These are phyloP conservation scores for Tulasnella sp. DNA, from an alignment of 768 basidiomycete species.

Conservation along the genomic window DNA sequence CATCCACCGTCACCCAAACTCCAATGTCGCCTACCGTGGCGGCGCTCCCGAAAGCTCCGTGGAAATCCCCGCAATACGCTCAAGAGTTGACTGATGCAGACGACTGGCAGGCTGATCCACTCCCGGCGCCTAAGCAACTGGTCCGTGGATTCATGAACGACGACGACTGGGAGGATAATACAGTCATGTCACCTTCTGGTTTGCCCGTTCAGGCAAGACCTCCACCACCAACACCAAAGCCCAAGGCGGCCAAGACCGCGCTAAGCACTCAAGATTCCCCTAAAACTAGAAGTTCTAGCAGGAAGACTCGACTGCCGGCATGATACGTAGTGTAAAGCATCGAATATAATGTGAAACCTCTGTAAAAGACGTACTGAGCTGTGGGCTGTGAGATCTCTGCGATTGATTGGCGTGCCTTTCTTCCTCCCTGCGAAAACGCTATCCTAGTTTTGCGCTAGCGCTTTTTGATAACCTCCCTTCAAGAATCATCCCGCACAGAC, in stretches of 20 bases:
- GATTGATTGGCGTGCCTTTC: no score
- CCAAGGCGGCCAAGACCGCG: background rate
- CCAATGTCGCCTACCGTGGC: background rate
- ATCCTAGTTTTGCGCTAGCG: no score
- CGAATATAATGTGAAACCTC: background rate
- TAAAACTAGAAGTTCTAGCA: background rate
- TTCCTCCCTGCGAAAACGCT: no score
- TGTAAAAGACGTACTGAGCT: no score
- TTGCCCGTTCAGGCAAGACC: background rate
- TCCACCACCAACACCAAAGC: background rate
- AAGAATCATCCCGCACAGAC: no score
- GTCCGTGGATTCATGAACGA: background rate
- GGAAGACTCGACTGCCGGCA: background rate
- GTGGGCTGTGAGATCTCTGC: no score
- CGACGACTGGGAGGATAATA: background rate
- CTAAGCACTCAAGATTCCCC: background rate
- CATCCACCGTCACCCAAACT: background rate
- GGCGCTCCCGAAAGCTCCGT: background rate
- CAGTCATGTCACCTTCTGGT: background rate
- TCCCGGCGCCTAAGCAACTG: background rate
- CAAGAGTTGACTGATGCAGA: slow-evolving; percentile 3
- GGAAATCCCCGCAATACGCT: background rate
- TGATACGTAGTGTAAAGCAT: background rate
- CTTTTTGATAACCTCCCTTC: no score
- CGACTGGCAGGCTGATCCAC: slow-evolving; percentile 1